Evolutionary conservation across 352 stramenopile species (phyloP), one percentile per base, ranked within the genome.

Genomic region (Phytophthora multivora): DNA sequence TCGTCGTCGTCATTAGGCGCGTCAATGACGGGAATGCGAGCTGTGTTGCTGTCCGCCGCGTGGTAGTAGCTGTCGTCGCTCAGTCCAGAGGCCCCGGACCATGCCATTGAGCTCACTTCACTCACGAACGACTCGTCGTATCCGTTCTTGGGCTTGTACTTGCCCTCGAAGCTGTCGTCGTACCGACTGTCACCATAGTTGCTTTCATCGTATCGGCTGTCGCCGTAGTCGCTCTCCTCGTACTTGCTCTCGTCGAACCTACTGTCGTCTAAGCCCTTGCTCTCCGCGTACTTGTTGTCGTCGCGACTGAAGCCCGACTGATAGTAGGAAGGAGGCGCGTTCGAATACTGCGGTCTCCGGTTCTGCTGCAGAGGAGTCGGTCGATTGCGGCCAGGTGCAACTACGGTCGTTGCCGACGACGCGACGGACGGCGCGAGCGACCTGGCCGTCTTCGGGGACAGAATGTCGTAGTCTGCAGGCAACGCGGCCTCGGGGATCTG

Each of bases 41-140:
- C 66, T 12, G 48, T 71, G 43, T 55, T 74, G 46, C 43, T 74
- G 5, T 38, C 16, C 6, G 56, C 54, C 15, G 54, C 66, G 26
- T 63, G 66, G 51, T 75, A 71, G 41, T 71, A 75, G 51, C 62
- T 69, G n/a, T 69, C 56, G 39, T 75, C 62, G 23, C 66, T 72
- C 6, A 71, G 19, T 2, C 50, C 65, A 11, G 65, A 73, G 16
- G 49, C 47, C 16, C 47, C 51, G 2, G 66, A 71, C 66, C 66
- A 75, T 16, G 56, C 63, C 61, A 71, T 75, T 3, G 61, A 75
- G 62, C 53, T 71, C 1, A 60, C 61, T 47, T 74, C 60, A 31
- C 66, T 74, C 36, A 71, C 50, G 19, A 74, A 71, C 11, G 66
- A 74, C 19, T 67, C 66, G 21, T 60, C 43, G 45, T 61, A 74